Evolutionary conservation across 306 rosid species (phyloP), one percentile per base, ranked within the genome.

Genomic region (Prunus mume): DNA sequence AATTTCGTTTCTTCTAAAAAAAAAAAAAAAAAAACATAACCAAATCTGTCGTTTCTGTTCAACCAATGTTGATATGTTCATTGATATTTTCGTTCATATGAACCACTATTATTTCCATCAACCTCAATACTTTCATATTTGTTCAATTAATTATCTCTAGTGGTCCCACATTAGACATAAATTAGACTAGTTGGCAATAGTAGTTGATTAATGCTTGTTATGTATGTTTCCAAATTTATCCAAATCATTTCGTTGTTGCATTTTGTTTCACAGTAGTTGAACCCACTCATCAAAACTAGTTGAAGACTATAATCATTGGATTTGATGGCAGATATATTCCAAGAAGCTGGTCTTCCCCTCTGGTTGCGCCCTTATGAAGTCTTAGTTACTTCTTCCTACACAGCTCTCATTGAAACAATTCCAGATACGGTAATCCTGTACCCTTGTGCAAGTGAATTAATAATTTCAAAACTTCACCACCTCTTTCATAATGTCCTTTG

Each of bases 291-390:
- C 57, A 73, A 30, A 24, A 25, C 61, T 52, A 75, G 60, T 70
- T 78, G 61, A 80, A 79, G 51, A 77, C 77, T 83, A 73, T 76
- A 65, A 73, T 78, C 69, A 62, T 80, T 86, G 72, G 80, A 74
- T 86, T 82, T 84, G 79, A 75, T 84, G 86, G 84, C 86, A 96
- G 99, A 92, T 84, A 96, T 96, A 82, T 96, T 96, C 79, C 99
- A 96, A 96, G 99, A 96, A 88, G 99, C 99, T 85, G 99, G 99
- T 78, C 96, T 96, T 71, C 98, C 99, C 57, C 96, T 96, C 77
- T 96, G 99, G 99, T 84, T 96, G 86, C 96, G 98, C 69, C 98
- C 98, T 46, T 96, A 96, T 80, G 99, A 96, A 90, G 93, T 96
- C 79, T 85, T 96, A 78, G 94, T 92, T 71, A 93, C 99, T 70